These are phyloP conservation scores for Phytopythium oedochilum DNA, from an alignment of 352 stramenopile species.

Conservation along the genomic window DNA sequence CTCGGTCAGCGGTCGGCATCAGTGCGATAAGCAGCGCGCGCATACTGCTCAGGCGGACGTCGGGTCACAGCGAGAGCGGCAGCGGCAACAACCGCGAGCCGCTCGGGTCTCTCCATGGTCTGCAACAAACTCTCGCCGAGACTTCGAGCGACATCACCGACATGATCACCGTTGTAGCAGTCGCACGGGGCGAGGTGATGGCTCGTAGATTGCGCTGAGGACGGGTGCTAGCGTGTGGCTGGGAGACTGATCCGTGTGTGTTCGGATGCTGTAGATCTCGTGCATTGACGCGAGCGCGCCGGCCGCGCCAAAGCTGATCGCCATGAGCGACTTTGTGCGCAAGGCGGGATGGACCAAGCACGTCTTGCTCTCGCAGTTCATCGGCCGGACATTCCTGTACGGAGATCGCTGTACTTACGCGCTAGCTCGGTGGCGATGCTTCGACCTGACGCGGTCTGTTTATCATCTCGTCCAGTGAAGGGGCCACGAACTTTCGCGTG, in stretches of 20 bases:
- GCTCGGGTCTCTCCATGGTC: constrained; percentile 26
- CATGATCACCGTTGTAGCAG: constrained; percentile 70
- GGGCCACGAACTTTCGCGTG: constrained; percentile 39
- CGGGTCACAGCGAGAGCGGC: constrained; percentile 1
- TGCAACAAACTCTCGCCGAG: constrained; percentile 46
- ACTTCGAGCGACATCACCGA: constrained; percentile 47
- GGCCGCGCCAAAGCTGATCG: constrained; percentile 41
- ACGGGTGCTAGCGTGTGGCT: background rate
- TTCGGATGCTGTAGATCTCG: constrained; percentile 35
- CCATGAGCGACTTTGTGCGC: constrained; percentile 74
- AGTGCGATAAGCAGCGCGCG: constrained; percentile 6
- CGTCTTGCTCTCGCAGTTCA: constrained; percentile 62
- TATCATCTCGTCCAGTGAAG: constrained; percentile 23
- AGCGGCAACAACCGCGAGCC: constrained; percentile 15
- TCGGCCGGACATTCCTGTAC: constrained; percentile 63
- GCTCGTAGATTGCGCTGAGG: background rate
- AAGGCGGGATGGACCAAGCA: constrained; percentile 71
- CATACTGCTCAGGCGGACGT: constrained; percentile 1
- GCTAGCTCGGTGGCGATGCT: too few relatives aligned
- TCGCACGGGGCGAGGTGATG: constrained; percentile 58
- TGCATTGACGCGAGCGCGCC: constrained; percentile 53
- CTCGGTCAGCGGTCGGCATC: background rate
- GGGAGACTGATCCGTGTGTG: background rate
- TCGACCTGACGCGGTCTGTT: background rate
- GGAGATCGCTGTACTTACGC: too few relatives aligned